Evolutionary conservation across 2,329 filamentous ascomycete species (phyloP).

Genomic region (Fusarium sp.): DNA sequence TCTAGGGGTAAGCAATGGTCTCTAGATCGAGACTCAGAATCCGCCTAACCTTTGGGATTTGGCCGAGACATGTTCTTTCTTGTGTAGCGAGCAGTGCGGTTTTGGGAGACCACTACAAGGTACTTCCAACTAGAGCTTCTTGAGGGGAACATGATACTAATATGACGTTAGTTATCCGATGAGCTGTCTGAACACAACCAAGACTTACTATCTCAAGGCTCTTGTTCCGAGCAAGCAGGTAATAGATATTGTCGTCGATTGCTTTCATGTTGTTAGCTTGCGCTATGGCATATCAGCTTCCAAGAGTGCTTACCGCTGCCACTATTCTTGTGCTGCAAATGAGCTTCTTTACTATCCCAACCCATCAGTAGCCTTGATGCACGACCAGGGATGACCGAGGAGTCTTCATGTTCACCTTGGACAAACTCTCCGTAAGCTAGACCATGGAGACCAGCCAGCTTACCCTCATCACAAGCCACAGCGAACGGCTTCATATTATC

Average conservation of each 20-base stretch:
- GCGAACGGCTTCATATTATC: slow-evolving; percentile 48
- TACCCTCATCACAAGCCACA: slow-evolving; percentile 36
- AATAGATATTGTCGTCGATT: slow-evolving; percentile 52
- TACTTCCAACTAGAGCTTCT: slow-evolving; percentile 24
- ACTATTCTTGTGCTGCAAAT: slow-evolving; percentile 49
- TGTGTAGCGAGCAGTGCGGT: background rate
- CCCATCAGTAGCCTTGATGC: slow-evolving; percentile 52
- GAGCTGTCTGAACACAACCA: background rate
- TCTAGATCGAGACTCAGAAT: background rate
- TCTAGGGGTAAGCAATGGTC: background rate
- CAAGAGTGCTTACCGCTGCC: slow-evolving; percentile 45
- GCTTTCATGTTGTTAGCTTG: slow-evolving; percentile 37
- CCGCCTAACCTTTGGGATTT: background rate
- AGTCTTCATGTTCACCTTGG: slow-evolving; percentile 45
- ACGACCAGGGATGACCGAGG: slow-evolving; percentile 45
- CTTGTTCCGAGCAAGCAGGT: slow-evolving; percentile 47
- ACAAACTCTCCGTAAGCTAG: slow-evolving; percentile 50
- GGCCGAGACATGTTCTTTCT: background rate
- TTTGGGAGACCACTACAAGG: background rate
- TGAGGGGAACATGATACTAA: slow-evolving; percentile 47
- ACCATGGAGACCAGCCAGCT: slow-evolving; percentile 48
- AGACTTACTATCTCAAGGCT: slow-evolving; percentile 49
- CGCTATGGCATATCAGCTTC: background rate
- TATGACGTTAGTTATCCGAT: slow-evolving; percentile 9
- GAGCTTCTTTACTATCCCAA: slow-evolving; percentile 55